Percentiles rank a stretch among this genome's conserved stretches.
These are phyloP conservation scores for Candida ipomoeae DNA, from an alignment of 805 yeast genomes.

Conservation along the genomic window DNA sequence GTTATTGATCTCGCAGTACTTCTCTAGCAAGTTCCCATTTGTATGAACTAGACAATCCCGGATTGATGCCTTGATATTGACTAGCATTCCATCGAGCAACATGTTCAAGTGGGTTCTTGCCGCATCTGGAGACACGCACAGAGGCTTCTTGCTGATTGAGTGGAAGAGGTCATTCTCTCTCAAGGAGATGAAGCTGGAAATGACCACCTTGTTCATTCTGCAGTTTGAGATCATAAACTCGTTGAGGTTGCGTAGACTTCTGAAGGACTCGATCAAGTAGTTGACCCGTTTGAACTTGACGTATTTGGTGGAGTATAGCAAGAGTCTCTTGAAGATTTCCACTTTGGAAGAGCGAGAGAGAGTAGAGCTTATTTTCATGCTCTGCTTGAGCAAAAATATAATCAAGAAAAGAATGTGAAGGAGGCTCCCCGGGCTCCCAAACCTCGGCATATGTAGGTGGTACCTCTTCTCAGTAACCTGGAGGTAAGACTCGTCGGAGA, in stretches of 20 bases:
- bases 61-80: constrained; percentile 28
- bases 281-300: constrained; percentile 24
- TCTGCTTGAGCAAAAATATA: constrained; percentile 27
- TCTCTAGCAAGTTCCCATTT: constrained; percentile 37
- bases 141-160: constrained; percentile 9
- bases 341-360: constrained; percentile 13
- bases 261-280: constrained; percentile 22
- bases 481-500: constrained; percentile 23
- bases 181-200: constrained; percentile 26
- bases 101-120: constrained; percentile 19
- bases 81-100: constrained; percentile 25
- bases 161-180: constrained; percentile 31
- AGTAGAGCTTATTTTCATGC: constrained; percentile 2
- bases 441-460: constrained; percentile 1
- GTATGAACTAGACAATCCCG: constrained; percentile 27
- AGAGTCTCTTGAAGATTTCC: constrained; percentile 28
- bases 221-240: constrained; percentile 32
- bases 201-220: constrained; percentile 34
- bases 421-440: constrained; percentile 11
- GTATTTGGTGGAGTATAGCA: constrained; percentile 27
- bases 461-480: constrained; percentile 16
- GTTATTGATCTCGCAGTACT: constrained; percentile 37
- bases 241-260: constrained; percentile 22
- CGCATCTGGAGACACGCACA: neutral
- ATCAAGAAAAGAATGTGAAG: constrained; percentile 23